Base-by-base conservation (phyloP, 2,329 filamentous ascomycete genomes). In the Dactylellina cionopaga region DNA sequence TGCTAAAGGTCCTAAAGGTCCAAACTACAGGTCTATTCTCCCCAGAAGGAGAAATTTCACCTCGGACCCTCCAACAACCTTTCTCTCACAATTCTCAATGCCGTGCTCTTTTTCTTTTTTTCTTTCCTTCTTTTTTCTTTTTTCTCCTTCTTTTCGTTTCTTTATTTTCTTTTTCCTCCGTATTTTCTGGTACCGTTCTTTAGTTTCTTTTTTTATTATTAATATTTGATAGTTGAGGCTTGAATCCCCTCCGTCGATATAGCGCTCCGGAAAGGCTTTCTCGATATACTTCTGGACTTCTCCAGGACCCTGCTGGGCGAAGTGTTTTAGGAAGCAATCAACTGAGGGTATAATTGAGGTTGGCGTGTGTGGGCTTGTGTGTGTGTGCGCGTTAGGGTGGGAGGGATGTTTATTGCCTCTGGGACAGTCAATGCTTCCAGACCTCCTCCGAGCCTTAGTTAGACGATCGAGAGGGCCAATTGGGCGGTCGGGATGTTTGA, bases 401-500 rank as follows among this genome's bases (percentile, higher is more conserved):
- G 58, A 51, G 39, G 39, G 9, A 9, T 41, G 31, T 46, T 58
- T 52, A 31, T 60, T 43, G 66, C 22, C 64, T 39, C 60, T 52
- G 33, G 19, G 51, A 3, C 33, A n/a, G 51, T 25, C 33, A 19
- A 19, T 41, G 51, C 62, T 27, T 65, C 62, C 62, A 65, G 62
- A 66, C 62, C 62, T 65, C 49, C 22, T 22, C 19, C 41, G 22
- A 55, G 51, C 33, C 31, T 27, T 31, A 44, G 37, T 27, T 29
- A 35, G 29, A 22, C 46, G 43, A 27, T 29, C n/a, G 33, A 51
- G 25, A 66, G 43, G 44, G 63, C 46, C 54, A 68, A 68, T 68
- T 52, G 52, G 35, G 43, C 41, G 52, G 27, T 54, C 41, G 44
- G 63, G 63, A 49, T 58, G 43, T 27, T 39, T 37, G 47, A 37